Conservation (phyloP, 2,329 filamentous ascomycete species). For the Pseudonectria buxi region DNA sequence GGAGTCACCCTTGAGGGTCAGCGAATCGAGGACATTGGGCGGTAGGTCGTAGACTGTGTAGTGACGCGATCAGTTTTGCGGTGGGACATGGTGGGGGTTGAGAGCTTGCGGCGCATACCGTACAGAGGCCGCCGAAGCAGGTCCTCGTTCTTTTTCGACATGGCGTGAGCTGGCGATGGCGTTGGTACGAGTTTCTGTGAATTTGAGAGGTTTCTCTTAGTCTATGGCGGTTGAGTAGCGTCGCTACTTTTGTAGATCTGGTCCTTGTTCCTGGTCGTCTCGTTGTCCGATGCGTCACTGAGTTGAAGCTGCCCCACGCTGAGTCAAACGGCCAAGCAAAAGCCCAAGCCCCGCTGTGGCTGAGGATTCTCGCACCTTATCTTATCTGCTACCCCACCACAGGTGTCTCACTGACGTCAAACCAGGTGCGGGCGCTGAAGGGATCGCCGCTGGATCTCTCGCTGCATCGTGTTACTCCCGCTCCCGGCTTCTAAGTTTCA, state of each 20-base stretch:
- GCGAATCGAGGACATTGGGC: conserved; percentile 60
- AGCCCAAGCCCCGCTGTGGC: not conserved
- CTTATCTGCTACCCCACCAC: conserved; percentile 5
- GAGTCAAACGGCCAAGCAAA: conserved; percentile 2
- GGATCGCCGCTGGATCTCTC: too few relatives aligned
- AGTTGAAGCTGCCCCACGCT: not conserved
- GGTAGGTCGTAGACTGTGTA: conserved; percentile 73
- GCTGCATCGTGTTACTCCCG: too few relatives aligned
- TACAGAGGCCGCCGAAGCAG: conserved; percentile 46
- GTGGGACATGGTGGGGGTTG: conserved; percentile 7
- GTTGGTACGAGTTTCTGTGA: not conserved
- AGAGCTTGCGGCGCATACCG: conserved; percentile 25
- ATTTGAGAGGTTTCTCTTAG: not conserved
- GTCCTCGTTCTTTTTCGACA: conserved; percentile 39
- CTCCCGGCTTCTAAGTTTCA: too few relatives aligned
- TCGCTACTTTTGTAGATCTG: not conserved
- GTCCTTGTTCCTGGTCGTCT: not conserved
- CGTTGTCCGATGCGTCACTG: not conserved
- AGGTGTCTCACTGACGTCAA: not conserved
- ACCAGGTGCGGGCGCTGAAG: too few relatives aligned
- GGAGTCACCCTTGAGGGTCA: conserved; percentile 40
- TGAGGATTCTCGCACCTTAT: conserved; percentile 11
- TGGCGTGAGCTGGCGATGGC: conserved; percentile 7
- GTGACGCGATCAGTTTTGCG: conserved; percentile 10
- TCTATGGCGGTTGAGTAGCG: too few relatives aligned